Conservation (phyloP, 2,329 filamentous ascomycete species). For the Xylaria sp. region DNA sequence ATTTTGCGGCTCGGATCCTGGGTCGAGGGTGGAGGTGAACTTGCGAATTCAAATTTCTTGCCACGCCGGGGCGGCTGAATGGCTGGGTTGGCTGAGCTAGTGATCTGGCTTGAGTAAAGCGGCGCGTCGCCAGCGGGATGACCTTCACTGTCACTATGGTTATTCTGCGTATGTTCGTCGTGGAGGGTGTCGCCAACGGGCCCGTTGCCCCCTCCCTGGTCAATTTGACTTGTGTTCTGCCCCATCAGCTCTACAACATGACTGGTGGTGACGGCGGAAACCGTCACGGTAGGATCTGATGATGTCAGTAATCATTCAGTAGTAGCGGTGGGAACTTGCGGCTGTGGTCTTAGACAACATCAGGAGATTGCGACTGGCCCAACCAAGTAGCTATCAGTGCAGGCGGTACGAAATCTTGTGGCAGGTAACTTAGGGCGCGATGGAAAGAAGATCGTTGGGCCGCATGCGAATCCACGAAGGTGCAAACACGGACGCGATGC, state of each 20-base stretch:
- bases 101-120: slow-evolving; percentile 14
- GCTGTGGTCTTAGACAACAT: background rate
- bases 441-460: background rate
- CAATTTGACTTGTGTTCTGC: slow-evolving; percentile 7
- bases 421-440: background rate
- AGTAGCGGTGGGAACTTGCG: background rate
- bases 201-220: slow-evolving; percentile 7
- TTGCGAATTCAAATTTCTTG: background rate
- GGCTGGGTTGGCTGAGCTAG: slow-evolving; percentile 4
- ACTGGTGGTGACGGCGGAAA: slow-evolving; percentile 7
- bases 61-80: background rate
- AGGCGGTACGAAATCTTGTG: background rate
- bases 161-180: background rate
- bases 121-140: slow-evolving; percentile 2
- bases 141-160: background rate
- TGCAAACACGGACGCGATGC: background rate
- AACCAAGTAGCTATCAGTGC: background rate
- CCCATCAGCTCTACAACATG: slow-evolving; percentile 17
- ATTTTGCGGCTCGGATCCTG: slow-evolving; percentile 7
- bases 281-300: slow-evolving; percentile 2
- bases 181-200: background rate
- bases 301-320: background rate
- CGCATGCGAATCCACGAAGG: background rate
- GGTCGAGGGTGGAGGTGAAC: slow-evolving; percentile 6
- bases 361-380: background rate